Base-by-base conservation (phyloP, 2,329 filamentous ascomycete genomes). In the Pseudogymnoascus sp. region DNA sequence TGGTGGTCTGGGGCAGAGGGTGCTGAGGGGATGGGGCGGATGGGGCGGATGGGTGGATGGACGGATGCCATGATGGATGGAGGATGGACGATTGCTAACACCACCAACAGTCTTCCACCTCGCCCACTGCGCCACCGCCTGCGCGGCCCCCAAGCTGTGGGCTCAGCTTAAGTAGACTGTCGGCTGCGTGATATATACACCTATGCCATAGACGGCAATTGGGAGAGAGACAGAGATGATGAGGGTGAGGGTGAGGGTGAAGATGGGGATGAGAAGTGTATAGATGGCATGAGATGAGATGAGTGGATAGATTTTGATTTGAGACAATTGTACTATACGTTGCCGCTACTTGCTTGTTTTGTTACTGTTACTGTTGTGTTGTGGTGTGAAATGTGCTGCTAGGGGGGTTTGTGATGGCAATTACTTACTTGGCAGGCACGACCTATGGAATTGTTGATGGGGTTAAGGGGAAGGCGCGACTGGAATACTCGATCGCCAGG, bases 111-210 rank as follows among this genome's bases (percentile, higher is more conserved):
- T 97, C 84, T 99, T 99, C 90, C 93, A 99, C 81, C 90, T 99
- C 73, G 88, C 90, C 73, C 95, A 98, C 85, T 99, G 95, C 83
- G 92, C 93, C 69, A 90, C 86, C 74, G 82, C 89, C 77, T 99
- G 95, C 78, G 93, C 95, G 68, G 95, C 95, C 63, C 93, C 93
- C 74, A 97, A 96, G 88, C 89, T 99, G 74, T 99, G 92, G 86
- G 85, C 88, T 70, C 82, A 87, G 79, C 90, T 98, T 77, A 96
- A 93, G 85, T 98, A 96, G 85, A 80, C 62, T 11, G 6, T 34
- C 48, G 45, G 45, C 51, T 23, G 21, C 45, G 23, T 4, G 23
- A 51, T 51, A 51, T 51, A 51, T 51, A 51, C 45, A 34, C 23
- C 23, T 25, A 25, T 39, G 71, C 4, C 68, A 70, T 16, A 51